Conservation (phyloP, 495 filamentous ascomycete genomes). For the Immersiella caudata region DNA sequence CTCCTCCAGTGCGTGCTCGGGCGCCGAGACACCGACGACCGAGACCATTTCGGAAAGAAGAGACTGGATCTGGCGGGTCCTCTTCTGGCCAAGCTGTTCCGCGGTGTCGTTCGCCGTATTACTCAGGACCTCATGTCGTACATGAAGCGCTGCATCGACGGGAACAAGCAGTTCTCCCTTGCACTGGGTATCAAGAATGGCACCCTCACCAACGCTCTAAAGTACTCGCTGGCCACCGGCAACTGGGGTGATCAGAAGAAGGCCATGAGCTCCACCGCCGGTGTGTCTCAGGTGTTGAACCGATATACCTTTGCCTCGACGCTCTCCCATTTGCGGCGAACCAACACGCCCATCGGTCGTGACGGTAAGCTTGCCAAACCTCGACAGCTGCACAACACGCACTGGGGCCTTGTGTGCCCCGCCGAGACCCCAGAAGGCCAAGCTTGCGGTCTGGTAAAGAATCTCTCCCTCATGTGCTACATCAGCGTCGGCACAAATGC, state of each 20-base stretch:
- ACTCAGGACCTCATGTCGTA: slow-evolving; percentile 87
- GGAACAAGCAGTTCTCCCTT: slow-evolving; percentile 81
- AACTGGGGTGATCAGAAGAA: slow-evolving; percentile 99
- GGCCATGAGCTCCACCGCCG: slow-evolving; percentile 87
- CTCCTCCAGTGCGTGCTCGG: slow-evolving; percentile 90
- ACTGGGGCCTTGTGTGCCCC: slow-evolving; percentile 97
- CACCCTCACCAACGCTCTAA: slow-evolving; percentile 88
- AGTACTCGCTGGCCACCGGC: slow-evolving; percentile 96
- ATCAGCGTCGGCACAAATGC: slow-evolving; percentile 91
- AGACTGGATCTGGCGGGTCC: slow-evolving; percentile 94
- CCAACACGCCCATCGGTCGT: slow-evolving; percentile 95
- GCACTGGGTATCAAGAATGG: slow-evolving; percentile 87
- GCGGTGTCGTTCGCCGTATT: slow-evolving; percentile 80
- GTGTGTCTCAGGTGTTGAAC: slow-evolving; percentile 97
- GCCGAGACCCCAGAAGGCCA: slow-evolving; percentile 98
- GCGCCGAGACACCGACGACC: slow-evolving; percentile 88
- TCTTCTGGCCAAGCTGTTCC: slow-evolving; percentile 89
- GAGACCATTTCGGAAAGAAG: slow-evolving; percentile 99
- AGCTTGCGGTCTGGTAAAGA: slow-evolving; percentile 98
- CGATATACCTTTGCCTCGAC: slow-evolving; percentile 97
- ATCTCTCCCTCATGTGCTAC: slow-evolving; percentile 96
- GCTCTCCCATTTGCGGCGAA: slow-evolving; percentile 91
- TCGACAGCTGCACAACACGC: slow-evolving; percentile 96
- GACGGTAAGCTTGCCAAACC: slow-evolving; percentile 99
- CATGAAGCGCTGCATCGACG: slow-evolving; percentile 88